Percentiles rank a stretch among this genome's conserved stretches.
Conservation (phyloP, 441 rosid genomes). For the Populus trichocarpa region DNA sequence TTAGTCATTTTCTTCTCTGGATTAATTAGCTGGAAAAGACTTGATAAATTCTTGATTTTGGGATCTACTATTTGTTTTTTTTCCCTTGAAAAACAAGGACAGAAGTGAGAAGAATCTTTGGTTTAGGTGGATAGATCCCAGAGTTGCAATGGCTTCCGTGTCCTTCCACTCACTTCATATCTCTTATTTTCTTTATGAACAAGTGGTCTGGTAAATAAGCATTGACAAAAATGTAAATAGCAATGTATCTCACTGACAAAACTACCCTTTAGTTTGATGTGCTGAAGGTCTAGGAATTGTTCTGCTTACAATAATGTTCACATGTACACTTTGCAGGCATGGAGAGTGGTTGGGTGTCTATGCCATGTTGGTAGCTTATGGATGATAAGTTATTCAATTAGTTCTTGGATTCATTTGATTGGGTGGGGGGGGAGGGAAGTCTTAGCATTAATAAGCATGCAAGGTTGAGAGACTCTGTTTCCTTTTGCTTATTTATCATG, state of each 20-base stretch:
- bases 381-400: not conserved
- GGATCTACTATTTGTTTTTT: not conserved
- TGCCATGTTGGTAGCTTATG: not conserved
- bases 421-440: not conserved
- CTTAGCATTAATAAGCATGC: not conserved
- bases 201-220: not conserved
- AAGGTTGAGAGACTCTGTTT: not conserved
- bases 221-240: not conserved
- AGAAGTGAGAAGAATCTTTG: not conserved
- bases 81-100: not conserved
- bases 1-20: not conserved
- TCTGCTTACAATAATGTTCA: not conserved
- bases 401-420: not conserved
- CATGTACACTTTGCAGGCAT: not conserved
- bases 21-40: not conserved
- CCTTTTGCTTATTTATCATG: no score
- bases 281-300: not conserved
- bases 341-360: not conserved
- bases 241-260: not conserved
- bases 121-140: not conserved
- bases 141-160: constrained; percentile 4
- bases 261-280: not conserved
- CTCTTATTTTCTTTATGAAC: constrained; percentile 3
- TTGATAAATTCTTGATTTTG: not conserved
- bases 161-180: not conserved